Evolutionary conservation across 2,329 filamentous ascomycete genomes (phyloP).

Genomic region (Phialophora macrospora): DNA sequence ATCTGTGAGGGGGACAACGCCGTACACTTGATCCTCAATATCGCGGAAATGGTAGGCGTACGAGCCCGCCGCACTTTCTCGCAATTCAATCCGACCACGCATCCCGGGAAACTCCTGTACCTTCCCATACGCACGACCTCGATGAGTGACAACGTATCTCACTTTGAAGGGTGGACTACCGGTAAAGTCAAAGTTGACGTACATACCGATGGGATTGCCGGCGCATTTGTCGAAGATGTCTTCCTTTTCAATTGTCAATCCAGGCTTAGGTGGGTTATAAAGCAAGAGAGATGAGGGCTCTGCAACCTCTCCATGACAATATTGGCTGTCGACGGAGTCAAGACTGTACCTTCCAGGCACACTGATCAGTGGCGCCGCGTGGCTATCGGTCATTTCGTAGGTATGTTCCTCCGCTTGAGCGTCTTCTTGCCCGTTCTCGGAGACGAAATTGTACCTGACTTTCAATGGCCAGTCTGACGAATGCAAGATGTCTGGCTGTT

Average conservation of each 20-base stretch:
- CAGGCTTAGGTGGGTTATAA: conserved; percentile 87
- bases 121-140: conserved; percentile 58
- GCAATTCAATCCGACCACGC: conserved; percentile 81
- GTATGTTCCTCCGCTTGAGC: conserved; percentile 63
- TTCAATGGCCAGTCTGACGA: conserved; percentile 69
- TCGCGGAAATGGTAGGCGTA: conserved; percentile 85
- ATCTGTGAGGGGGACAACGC: conserved; percentile 65
- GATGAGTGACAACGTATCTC: conserved; percentile 72
- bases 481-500: conserved; percentile 65
- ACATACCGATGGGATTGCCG: conserved; percentile 86
- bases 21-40: conserved; percentile 83
- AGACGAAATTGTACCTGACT: conserved; percentile 81
- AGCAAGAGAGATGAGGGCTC: conserved; percentile 94
- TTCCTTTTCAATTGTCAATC: conserved; percentile 72
- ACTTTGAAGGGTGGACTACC: conserved; percentile 92
- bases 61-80: conserved; percentile 77
- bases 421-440: conserved; percentile 71
- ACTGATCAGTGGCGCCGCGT: conserved; percentile 69
- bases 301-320: conserved; percentile 83
- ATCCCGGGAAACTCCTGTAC: conserved; percentile 68
- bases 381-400: conserved; percentile 47
- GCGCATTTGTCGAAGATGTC: conserved; percentile 94
- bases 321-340: conserved; percentile 76
- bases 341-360: conserved; percentile 86
- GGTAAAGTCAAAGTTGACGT: conserved; percentile 85